These are phyloP conservation scores for Xylaria sp. DNA, from an alignment of 2,329 filamentous ascomycete genomes.

Conservation along the genomic window DNA sequence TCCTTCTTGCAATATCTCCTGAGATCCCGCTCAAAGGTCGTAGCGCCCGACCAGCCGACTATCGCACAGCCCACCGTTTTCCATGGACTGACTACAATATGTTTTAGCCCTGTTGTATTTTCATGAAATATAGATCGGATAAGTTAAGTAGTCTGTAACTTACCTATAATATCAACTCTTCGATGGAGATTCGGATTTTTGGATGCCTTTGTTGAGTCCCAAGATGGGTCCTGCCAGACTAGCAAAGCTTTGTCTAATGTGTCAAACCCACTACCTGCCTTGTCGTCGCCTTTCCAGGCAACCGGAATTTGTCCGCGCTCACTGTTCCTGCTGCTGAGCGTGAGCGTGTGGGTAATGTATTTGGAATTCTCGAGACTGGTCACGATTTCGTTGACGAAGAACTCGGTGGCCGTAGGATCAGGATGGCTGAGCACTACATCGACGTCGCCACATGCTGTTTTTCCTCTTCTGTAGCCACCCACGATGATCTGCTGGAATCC, in stretches of 20 bases:
- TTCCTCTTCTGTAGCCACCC: constrained; percentile 77
- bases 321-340: constrained; percentile 63
- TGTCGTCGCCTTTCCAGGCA: constrained; percentile 44
- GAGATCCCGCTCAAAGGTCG: constrained; percentile 84
- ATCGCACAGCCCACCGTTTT: constrained; percentile 83
- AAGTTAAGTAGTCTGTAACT: not conserved
- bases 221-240: constrained; percentile 74
- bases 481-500: constrained; percentile 59
- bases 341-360: constrained; percentile 78
- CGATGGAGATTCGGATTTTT: constrained; percentile 72
- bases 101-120: not conserved
- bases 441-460: constrained; percentile 69
- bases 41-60: constrained; percentile 81
- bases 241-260: constrained; percentile 87
- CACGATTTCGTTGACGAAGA: constrained; percentile 70
- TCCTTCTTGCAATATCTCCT: constrained; percentile 70
- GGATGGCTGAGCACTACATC: constrained; percentile 81
- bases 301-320: constrained; percentile 62
- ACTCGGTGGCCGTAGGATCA: constrained; percentile 59
- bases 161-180: constrained; percentile 77
- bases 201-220: constrained; percentile 35
- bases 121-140: not conserved
- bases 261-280: constrained; percentile 63
- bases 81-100: constrained; percentile 64
- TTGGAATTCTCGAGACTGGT: constrained; percentile 59